Evolutionary conservation across 1,139 yeast genomes (phyloP), one percentile per base, ranked within the genome.

Genomic region (Meyerozyma guilliermondii): DNA sequence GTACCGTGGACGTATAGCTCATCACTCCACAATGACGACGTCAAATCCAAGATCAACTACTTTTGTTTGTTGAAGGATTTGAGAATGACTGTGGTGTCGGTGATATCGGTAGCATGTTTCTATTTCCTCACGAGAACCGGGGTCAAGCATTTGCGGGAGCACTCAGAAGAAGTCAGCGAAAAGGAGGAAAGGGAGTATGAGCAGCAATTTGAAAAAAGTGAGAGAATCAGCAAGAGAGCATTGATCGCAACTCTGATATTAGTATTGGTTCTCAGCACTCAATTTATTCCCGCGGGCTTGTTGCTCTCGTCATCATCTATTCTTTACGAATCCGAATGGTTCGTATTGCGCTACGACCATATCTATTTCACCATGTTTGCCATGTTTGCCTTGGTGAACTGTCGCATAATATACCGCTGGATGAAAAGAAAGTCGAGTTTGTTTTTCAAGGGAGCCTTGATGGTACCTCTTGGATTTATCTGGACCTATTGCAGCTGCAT

Each of bases 401-500:
- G 36, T 17, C 24, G 16, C 14, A 33, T 33, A 13, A 5, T 29
- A n/a, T 13, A 13, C 10, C 5, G 33, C 18, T 29, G 33, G 33
- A 13, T 13, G 10, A 29, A 16, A 14, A 29, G 18, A 10, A 13
- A 14, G 16, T 7, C 33, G 10, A 29, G 10, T 3, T 29, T n/a
- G 7, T 29, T 29, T 18, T 29, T 29, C 33, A 29, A 14, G 8
- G 33, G 33, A n/a, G 16, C 33, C 10, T 29, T 29, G 4, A 29
- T 29, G 33, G 33, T 13, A 13, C 33, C 33, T 9, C 33, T 29
- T 16, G 33, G 33, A 39, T 59, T 61, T 42, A 49, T 53, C 7
- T 60, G 63, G 63, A 45, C 52, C 29, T 63, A 63, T 46, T 43
- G 54, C 39, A 52, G 60, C 40, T 40, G 52, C 13, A 47, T 61